phyloP scores from a whole-genome alignment of 306 rosid genomes.

The Clitoria ternatea region DNA sequence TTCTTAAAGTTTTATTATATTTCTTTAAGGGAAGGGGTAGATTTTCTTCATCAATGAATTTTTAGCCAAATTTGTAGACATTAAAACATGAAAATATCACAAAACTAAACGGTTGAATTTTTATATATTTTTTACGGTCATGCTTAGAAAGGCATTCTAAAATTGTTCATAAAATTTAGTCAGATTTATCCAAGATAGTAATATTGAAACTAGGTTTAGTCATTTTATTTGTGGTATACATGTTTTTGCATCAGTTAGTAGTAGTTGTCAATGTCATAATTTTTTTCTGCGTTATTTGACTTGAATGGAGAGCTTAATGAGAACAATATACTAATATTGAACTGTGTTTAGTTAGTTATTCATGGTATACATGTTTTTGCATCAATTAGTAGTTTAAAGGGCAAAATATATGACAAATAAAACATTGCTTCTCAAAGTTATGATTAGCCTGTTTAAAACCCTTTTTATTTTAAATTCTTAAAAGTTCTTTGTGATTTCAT shows the following conservation, averaged over 20 bases:
- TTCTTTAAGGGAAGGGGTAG: too few relatives aligned
- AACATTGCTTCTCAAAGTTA: neutral
- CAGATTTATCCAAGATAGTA: too few relatives aligned
- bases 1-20: too few relatives aligned
- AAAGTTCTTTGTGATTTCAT: neutral
- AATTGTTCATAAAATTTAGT: too few relatives aligned
- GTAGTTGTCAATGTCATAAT: too few relatives aligned
- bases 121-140: too few relatives aligned
- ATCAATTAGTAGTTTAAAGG: neutral
- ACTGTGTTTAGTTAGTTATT: neutral
- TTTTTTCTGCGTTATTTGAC: conserved; percentile 4
- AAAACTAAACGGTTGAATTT: too few relatives aligned
- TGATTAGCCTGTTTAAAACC: neutral
- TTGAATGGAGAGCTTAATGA: neutral
- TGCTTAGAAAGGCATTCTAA: too few relatives aligned
- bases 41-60: too few relatives aligned
- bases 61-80: too few relatives aligned
- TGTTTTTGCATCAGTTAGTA: neutral
- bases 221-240: neutral
- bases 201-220: conserved; percentile 16
- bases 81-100: too few relatives aligned
- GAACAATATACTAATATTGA: conserved; percentile 10
- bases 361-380: neutral
- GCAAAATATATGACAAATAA: neutral
- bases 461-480: neutral